These are phyloP conservation scores for Aurantiochytrium sp. DNA, from an alignment of 108 stramenopile genomes.

Conservation along the genomic window DNA sequence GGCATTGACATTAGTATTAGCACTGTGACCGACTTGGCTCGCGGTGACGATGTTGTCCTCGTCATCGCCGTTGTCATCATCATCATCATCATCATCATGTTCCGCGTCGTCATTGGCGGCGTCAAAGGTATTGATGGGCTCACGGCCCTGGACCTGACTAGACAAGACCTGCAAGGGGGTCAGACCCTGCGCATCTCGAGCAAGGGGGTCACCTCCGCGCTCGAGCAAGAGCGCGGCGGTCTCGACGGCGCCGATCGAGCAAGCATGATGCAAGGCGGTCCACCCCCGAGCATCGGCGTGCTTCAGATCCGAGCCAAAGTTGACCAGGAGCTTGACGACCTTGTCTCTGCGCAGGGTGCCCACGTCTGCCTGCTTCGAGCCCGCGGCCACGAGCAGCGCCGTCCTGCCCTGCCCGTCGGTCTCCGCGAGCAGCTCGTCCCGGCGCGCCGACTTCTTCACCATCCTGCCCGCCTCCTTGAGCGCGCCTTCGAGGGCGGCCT, in stretches of 20 bases:
- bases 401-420: background rate
- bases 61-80: background rate
- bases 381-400: background rate
- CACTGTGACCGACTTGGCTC: no score
- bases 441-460: background rate
- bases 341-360: conserved; percentile 12
- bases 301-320: background rate
- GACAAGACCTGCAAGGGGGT: background rate
- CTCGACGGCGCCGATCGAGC: conserved; percentile 11
- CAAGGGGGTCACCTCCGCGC: background rate
- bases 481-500: background rate
- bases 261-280: background rate
- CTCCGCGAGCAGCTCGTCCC: background rate
- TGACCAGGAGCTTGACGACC: background rate
- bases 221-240: background rate
- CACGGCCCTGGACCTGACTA: background rate
- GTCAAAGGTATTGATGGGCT: background rate
- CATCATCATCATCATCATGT: background rate
- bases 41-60: background rate
- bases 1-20: no score
- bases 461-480: background rate
- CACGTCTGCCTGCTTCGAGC: background rate
- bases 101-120: background rate
- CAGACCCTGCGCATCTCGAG: background rate
- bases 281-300: background rate